phyloP scores from a whole-genome alignment of 305 asterid genomes.

The Solanum hybrid region DNA sequence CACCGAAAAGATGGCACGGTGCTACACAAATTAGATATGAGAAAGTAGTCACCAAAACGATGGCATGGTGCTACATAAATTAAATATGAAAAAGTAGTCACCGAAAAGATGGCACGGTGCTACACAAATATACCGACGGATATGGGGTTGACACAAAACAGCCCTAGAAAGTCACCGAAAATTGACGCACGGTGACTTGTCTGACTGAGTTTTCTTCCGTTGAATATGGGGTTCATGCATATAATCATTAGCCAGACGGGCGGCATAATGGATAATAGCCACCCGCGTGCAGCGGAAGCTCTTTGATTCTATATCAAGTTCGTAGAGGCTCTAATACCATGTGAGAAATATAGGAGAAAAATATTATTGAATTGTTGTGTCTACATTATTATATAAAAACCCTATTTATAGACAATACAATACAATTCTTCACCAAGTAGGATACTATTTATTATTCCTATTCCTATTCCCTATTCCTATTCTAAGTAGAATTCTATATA shows the following conservation, averaged over 20 bases:
- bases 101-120: background rate
- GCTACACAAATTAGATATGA: background rate
- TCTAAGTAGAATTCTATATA: background rate
- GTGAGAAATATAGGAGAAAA: background rate
- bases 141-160: background rate
- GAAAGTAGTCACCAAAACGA: background rate
- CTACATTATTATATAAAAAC: background rate
- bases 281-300: background rate
- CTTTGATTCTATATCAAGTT: background rate
- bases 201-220: background rate
- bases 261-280: background rate
- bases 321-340: background rate
- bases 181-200: background rate
- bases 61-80: background rate
- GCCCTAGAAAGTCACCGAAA: background rate
- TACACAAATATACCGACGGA: background rate
- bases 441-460: background rate
- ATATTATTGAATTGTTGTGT: background rate
- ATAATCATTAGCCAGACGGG: background rate
- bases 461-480: no score
- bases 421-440: background rate
- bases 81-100: background rate
- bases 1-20: background rate
- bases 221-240: background rate
- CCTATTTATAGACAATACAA: background rate